Conservation (phyloP, 306 rosid species). For the Purshia tridentata region DNA sequence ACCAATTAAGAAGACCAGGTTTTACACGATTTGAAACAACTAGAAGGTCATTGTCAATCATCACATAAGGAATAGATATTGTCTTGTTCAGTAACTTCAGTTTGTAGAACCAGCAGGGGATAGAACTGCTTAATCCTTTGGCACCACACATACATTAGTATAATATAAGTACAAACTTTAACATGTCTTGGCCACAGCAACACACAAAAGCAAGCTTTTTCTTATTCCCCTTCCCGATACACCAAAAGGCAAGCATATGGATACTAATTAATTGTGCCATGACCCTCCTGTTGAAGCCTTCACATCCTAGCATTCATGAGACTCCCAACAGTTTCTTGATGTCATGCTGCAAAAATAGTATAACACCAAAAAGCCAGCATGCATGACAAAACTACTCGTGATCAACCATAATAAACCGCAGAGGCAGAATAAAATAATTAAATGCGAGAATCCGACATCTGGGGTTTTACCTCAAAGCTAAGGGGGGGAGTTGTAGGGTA, state of each 20-base stretch:
- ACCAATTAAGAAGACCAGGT: neutral
- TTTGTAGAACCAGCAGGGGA: neutral
- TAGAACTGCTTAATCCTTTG: neutral
- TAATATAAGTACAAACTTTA: neutral
- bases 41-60: neutral
- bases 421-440: neutral
- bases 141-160: neutral
- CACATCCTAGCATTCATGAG: constrained; percentile 26
- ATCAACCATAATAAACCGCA: neutral
- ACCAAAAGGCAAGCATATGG: neutral
- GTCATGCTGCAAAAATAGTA: constrained; percentile 45
- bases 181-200: neutral
- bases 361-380: neutral
- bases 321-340: constrained; percentile 54
- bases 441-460: neutral
- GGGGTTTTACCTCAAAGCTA: constrained; percentile 63
- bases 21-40: neutral
- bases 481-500: constrained; percentile 89
- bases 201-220: constrained; percentile 2
- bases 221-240: neutral
- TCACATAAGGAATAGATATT: neutral
- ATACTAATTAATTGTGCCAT: neutral
- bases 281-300: constrained; percentile 3
- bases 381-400: neutral
- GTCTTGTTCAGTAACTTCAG: neutral